A percentile compares a stretch with the other conserved stretches of the same genome.
These are phyloP conservation scores for Pseudocohnilembus persalinus DNA, from an alignment of 169 alveolate species.

Conservation along the genomic window DNA sequence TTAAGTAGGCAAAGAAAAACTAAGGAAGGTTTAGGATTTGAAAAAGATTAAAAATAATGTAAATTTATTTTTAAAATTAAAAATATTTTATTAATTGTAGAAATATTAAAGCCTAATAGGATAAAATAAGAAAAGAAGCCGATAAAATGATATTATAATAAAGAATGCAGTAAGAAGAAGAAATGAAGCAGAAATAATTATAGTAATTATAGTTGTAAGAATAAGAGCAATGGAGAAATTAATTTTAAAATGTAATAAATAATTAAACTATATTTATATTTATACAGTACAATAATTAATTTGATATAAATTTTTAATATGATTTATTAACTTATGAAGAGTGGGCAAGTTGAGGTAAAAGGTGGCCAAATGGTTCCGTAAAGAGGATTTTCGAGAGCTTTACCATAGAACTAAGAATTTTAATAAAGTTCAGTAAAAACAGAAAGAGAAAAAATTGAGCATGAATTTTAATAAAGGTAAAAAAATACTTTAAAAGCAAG, in stretches of 20 bases:
- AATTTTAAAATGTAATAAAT: neutral
- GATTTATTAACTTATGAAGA: neutral
- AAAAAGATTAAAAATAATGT: conserved; percentile 17
- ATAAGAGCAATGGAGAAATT: neutral
- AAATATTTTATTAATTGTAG: too few species aligned
- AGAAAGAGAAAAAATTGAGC: neutral
- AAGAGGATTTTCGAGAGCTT: neutral
- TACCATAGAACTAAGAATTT: neutral
- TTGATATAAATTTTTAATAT: too few species aligned
- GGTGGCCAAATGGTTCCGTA: neutral
- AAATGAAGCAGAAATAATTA: too few species aligned
- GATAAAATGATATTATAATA: neutral
- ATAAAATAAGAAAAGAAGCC: neutral
- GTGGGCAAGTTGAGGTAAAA: neutral
- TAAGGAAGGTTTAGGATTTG: conserved; percentile 35
- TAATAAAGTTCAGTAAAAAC: neutral
- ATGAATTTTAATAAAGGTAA: neutral
- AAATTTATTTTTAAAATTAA: neutral
- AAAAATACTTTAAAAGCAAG: neutral
- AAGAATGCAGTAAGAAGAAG: too few species aligned
- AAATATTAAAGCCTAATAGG: neutral
- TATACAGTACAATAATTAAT: too few species aligned
- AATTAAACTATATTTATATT: neutral
- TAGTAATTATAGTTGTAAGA: neutral
- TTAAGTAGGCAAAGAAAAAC: conserved; percentile 32